Evolutionary conservation across 163 green algal species (phyloP), one percentile per base, ranked within the genome.

Genomic region (Coccomyxa subellipsoidea): DNA sequence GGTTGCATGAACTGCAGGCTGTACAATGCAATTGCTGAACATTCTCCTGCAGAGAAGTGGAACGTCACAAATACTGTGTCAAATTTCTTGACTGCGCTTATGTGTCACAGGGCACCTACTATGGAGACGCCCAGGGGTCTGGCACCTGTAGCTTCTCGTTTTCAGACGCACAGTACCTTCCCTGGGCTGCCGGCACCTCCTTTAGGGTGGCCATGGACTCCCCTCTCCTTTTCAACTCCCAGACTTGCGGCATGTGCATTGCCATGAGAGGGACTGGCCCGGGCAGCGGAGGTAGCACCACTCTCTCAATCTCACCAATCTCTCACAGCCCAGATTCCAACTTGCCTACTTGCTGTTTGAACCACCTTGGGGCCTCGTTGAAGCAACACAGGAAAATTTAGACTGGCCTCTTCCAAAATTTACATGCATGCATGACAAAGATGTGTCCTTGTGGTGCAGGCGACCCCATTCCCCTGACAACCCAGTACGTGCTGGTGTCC

Each of bases 191-290:
- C 9, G 83, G 83, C 25, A 80, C 47, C 0, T 40, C 77, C 15
- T 72, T 71, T 29, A 38, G 77, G 21, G 80, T 87, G 23, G 84
- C 84, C 39, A 72, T 88, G 54, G 83, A 88, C 78, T 34, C 23
- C 23, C 81, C 80, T 23, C 78, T 84, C 80, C 85, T 82, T n/a
- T 66, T 9, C 29, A 54, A 32, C 8, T 75, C 59, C 38, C 38
- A 78, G 6, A 47, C 81, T 23, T 88, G 84, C 78, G 84, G 84
- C 53, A 79, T 84, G 81, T 88, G 84, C 72, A 31, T 88, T 21
- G 54, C 71, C 27, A 85, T 80, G n/a, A 38, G 36, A 9, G 84
- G 84, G 27, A 78, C 72, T 23, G 82, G 82, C 8, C 77, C 77
- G 40, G 82, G 82, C 79, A 27, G 47, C 12, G 78, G 78, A 72